Evolutionary conservation across 2,329 filamentous ascomycete species (phyloP), one percentile per base, ranked within the genome.

Genomic region (Calonectria pseudoreteaudii): DNA sequence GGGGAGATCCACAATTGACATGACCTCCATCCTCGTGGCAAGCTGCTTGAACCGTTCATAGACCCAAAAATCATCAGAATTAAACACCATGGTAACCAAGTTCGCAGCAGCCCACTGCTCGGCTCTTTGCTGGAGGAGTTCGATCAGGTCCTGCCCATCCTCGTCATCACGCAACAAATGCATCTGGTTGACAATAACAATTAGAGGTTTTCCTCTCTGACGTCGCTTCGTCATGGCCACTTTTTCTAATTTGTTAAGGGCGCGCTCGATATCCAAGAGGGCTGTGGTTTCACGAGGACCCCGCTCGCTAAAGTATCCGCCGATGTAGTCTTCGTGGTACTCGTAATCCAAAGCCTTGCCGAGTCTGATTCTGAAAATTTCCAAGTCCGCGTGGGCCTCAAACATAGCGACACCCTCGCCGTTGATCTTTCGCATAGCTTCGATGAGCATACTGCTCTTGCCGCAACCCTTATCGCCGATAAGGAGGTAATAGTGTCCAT

Each of bases 41-140:
- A 98, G 93, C 83, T 95, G 93, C 87, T 98, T 98, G 67, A 99
- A 87, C 18, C 96, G 91, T 84, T 99, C 97, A 81, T 98, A 98
- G 0, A 99, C 94, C 97, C 97, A 99, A 85, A 98, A 99, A 83
- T 98, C 97, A 84, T 99, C 97, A 68, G 93, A 96, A 85, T 98
- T 98, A 86, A 99, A 95, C 41, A 99, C 93, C 88, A 95, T 91
- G 1, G 97, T 98, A 36, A 97, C 94, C 11, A 99, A 90, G 77
- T 95, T 96, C 26, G 94, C 92, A 1, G 96, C 97, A 1, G 97
- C 96, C 97, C 97, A 99, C 84, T 97, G 94, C 85, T 99, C 97
- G 1, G 97, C 96, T 38, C 96, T 92, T 83, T 99, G 97, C 82
- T 99, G 97, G 36, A 99, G 92, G 65, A 99, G 91, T 84, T 99